Base-by-base conservation (phyloP, 108 stramenopile genomes). In the Mayamaea pseudoterrestris region DNA sequence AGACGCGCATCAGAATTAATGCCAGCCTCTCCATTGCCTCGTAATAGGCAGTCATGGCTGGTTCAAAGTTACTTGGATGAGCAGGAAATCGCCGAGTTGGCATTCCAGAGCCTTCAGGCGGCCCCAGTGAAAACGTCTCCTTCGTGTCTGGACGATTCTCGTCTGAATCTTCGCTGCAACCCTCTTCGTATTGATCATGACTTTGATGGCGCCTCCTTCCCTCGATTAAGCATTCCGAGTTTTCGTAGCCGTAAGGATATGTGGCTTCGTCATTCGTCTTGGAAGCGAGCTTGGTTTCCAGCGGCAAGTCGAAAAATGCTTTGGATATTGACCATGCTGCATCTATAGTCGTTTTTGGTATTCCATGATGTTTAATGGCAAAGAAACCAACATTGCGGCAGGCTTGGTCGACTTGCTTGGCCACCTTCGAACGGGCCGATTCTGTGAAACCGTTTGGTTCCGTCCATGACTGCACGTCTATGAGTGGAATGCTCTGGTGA, bases 61-160 rank as follows among this genome's bases (percentile, higher is more conserved):
- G 14, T 26, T 44, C 54, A 5, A 46, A 12, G 0, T 50, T 28
- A 2, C 55, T 47, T 6, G 73, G 64, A 23, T 55, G 24, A 1
- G 21, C 27, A 5, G 81, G 76, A 62, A 69, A 76, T 45, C 60
- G 53, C 17, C 82, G 72, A 4, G 79, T 35, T 9, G 84, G 84
- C 76, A 87, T 79, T 22, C 80, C 80, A 0, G 78, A 71, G n/a
- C n/a, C n/a, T 12, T 20, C 52, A 7, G 74, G 51, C 2, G 90
- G 90, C 28, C 90, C 90, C 1, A 88, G 51, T 14, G 76, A 62
- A 61, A 93, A 87, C 14, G 81, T 87, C 53, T 93, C 90, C 57
- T 93, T 93, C 13, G 71, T 36, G 44, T 92, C 90, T 6, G 63
- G 56, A 30, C 50, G 28, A 53, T 26, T 8, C n/a, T 21, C 17